Conservation (phyloP, 352 stramenopile genomes). For the Globisporangium barbulae region DNA sequence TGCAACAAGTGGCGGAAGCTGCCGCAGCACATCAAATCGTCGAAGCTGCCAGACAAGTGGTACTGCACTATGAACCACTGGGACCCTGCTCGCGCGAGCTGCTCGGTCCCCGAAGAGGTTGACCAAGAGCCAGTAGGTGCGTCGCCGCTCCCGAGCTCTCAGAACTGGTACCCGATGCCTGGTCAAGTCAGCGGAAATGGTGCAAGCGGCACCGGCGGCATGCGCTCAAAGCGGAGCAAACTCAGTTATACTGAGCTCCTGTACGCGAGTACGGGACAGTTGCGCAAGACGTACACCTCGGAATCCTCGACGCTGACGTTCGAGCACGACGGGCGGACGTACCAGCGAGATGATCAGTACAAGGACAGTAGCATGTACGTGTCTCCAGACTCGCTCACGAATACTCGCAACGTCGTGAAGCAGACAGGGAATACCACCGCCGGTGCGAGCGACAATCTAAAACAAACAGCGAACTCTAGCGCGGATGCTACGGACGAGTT, state of each 20-base stretch:
- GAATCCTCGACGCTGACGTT: conserved; percentile 80
- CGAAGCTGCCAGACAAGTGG: conserved; percentile 94
- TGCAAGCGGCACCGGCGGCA: conserved; percentile 1
- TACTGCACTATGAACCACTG: conserved; percentile 96
- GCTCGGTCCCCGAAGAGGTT: conserved; percentile 66
- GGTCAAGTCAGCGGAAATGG: conserved; percentile 32
- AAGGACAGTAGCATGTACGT: conserved; percentile 81
- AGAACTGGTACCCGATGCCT: conserved; percentile 58
- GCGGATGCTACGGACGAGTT: not conserved
- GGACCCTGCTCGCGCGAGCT: conserved; percentile 81
- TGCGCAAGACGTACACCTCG: conserved; percentile 78
- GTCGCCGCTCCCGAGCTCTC: conserved; percentile 42
- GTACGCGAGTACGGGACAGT: conserved; percentile 73
- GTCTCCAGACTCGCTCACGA: conserved; percentile 36
- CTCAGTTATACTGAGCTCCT: conserved; percentile 81
- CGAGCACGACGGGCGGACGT: conserved; percentile 65
- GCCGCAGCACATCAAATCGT: conserved; percentile 88
- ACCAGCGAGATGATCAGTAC: conserved; percentile 79
- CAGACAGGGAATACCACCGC: not conserved
- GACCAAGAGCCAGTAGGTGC: conserved; percentile 64
- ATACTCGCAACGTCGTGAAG: conserved; percentile 2
- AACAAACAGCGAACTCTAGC: conserved; percentile 20
- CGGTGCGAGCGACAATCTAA: conserved; percentile 15
- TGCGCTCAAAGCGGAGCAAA: conserved; percentile 57
- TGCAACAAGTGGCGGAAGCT: conserved; percentile 97